These are phyloP conservation scores for Inosperma sp. DNA, from an alignment of 768 basidiomycete species.

Conservation along the genomic window DNA sequence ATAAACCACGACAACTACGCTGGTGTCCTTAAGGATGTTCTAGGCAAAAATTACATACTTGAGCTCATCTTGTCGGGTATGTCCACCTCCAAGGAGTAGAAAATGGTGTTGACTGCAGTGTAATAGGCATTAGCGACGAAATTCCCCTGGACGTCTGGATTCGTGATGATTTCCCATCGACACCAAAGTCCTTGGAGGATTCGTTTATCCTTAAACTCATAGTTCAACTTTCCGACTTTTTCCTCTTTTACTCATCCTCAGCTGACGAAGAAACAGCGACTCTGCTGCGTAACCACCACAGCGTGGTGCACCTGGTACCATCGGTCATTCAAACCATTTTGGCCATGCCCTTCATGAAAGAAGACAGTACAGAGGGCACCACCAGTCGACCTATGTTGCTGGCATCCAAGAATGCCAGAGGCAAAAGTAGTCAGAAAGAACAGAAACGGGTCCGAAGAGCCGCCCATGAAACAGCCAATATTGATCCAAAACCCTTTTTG, in stretches of 20 bases:
- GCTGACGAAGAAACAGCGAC: neutral
- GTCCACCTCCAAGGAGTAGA: neutral
- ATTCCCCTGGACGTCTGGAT: conserved; percentile 21
- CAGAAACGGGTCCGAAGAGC: conserved; percentile 13
- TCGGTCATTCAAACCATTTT: conserved; percentile 21
- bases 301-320: conserved; percentile 22
- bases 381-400: neutral
- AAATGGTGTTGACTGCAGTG: neutral
- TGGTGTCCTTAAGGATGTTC: conserved; percentile 20
- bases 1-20: conserved; percentile 21
- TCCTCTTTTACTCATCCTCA: conserved; percentile 6
- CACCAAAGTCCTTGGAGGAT: conserved; percentile 2
- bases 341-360: conserved; percentile 13
- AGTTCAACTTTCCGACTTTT: conserved; percentile 11
- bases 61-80: conserved; percentile 26
- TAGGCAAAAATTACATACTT: conserved; percentile 19
- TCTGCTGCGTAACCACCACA: conserved; percentile 9
- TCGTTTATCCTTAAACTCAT: conserved; percentile 7
- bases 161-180: conserved; percentile 28
- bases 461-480: conserved; percentile 1
- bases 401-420: conserved; percentile 16
- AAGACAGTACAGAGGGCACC: neutral
- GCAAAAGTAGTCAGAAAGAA: conserved; percentile 15
- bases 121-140: conserved; percentile 11
- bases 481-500: conserved; percentile 13